These are phyloP conservation scores for Talaromyces amestolkiae DNA, from an alignment of 2,329 filamentous ascomycete genomes.

Conservation along the genomic window DNA sequence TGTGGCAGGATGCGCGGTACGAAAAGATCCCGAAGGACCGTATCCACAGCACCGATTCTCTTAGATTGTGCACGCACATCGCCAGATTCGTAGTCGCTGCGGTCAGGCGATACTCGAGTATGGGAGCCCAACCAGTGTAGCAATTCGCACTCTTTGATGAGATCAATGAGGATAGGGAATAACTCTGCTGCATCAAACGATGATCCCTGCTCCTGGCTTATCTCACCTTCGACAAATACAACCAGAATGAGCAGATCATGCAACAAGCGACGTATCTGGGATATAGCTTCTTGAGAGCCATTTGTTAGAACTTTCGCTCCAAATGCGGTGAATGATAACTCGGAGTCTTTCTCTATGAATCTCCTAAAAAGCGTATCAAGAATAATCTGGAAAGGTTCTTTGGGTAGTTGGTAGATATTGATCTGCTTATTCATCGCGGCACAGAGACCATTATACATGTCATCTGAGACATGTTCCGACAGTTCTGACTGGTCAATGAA, in stretches of 20 bases:
- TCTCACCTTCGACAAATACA: constrained; percentile 80
- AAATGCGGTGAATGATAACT: constrained; percentile 62
- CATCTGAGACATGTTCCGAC: constrained; percentile 74
- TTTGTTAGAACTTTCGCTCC: constrained; percentile 72
- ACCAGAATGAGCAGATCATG: constrained; percentile 80
- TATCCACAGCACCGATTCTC: constrained; percentile 29
- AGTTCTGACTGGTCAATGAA: constrained; percentile 80
- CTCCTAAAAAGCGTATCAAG: constrained; percentile 49
- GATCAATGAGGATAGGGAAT: constrained; percentile 65
- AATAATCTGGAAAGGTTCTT: constrained; percentile 52
- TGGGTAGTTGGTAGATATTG: constrained; percentile 50
- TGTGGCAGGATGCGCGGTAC: constrained; percentile 45
- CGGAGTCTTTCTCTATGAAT: constrained; percentile 41
- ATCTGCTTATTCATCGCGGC: constrained; percentile 65
- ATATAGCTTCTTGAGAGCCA: constrained; percentile 74
- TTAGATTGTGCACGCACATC: constrained; percentile 29
- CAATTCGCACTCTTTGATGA: constrained; percentile 71
- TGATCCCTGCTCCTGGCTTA: constrained; percentile 69
- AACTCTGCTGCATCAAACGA: constrained; percentile 60
- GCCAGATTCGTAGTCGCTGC: constrained; percentile 20
- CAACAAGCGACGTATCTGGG: constrained; percentile 69
- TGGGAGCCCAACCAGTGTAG: constrained; percentile 60
- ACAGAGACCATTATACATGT: constrained; percentile 70
- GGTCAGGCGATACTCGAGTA: constrained; percentile 35
- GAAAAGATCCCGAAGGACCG: constrained; percentile 47